These are phyloP conservation scores for Fusarium sp. DNA, from an alignment of 2,329 filamentous ascomycete species.

Conservation along the genomic window DNA sequence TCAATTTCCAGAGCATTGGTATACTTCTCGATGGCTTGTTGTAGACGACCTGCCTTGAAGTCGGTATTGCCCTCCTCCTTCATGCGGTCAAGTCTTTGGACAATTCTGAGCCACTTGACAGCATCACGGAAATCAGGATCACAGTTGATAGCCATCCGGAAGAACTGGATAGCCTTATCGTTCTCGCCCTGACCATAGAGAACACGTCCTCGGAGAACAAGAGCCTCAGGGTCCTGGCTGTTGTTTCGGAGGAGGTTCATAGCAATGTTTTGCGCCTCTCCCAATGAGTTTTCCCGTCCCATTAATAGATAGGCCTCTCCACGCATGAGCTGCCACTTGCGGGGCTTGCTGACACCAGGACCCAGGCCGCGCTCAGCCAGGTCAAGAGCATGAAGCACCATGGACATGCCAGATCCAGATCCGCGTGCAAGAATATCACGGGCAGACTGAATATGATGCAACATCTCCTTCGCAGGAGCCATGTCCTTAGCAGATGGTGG, in stretches of 20 bases:
- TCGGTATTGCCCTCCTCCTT: conserved; percentile 93
- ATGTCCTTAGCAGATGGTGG: conserved; percentile 86
- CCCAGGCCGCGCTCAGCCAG: conserved; percentile 87
- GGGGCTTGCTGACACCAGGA: conserved; percentile 77
- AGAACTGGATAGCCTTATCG: conserved; percentile 91
- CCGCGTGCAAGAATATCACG: conserved; percentile 79
- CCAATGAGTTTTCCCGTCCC: conserved; percentile 86
- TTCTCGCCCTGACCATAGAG: conserved; percentile 94
- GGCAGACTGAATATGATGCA: conserved; percentile 81
- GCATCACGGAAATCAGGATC: conserved; percentile 93
- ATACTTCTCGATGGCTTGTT: conserved; percentile 86
- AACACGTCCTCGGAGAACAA: conserved; percentile 87
- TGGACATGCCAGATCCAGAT: conserved; percentile 82
- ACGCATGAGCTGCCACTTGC: conserved; percentile 93
- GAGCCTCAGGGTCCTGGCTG: conserved; percentile 90
- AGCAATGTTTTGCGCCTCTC: conserved; percentile 91
- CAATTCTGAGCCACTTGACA: conserved; percentile 86
- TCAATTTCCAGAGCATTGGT: conserved; percentile 85
- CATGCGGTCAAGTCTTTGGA: conserved; percentile 91
- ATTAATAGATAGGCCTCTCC: conserved; percentile 94
- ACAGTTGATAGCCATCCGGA: conserved; percentile 87
- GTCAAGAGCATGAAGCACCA: conserved; percentile 92
- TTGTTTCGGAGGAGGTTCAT: conserved; percentile 88
- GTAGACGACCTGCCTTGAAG: conserved; percentile 86
- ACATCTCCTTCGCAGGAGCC: conserved; percentile 84